Base-by-base conservation (phyloP, 1,284 basidiomycete species). In the Volvariella surrecta region DNA sequence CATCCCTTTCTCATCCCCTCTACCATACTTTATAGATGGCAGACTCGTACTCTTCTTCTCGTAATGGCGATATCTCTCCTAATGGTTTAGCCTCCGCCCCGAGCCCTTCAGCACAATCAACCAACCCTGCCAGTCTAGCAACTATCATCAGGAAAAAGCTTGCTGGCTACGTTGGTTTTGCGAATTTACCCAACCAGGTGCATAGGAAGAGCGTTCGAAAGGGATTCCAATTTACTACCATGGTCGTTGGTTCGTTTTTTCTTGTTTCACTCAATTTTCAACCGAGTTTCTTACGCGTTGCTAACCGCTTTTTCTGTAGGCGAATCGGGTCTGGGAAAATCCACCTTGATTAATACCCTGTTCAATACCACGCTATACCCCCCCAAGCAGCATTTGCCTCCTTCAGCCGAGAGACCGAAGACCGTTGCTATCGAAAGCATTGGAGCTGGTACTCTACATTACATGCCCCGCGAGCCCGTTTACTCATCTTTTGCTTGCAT, bases 361-460 rank as follows among this genome's bases (percentile, higher is more conserved):
- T 98, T 98, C 77, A 91, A 95, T 62, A 95, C 93, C 39, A 79
- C 80, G 49, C 84, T 98, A 49, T 95, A 96, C 64, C 84, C 88
- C 43, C 79, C 86, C 48, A 93, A 92, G 66, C 79, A 86, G 51
- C 76, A 86, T 43, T 71, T 85, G 28, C 79, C 82, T 45, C 93
- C 93, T 32, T 82, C 89, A 45, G 78, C 83, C 31, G 94, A 97
- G 63, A 74, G 81, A 45, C 78, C 90, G 32, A 89, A 89, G 68
- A 97, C 94, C 4, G 92, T 97, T 54, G 81, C 89, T 46, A 96
- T 97, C 62, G 90, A 96, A 72, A 93, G 89, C 63, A 96, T 95
- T 59, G 90, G 87, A 54, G 93, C 94, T 50, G 93, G 93, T 94
- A 28, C 58, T 58, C 79, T 62, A 54, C 55, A 52, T 11, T 52